phyloP scores from a whole-genome alignment of 148 eudicot genomes.

The Tetragonia tetragonoides region DNA sequence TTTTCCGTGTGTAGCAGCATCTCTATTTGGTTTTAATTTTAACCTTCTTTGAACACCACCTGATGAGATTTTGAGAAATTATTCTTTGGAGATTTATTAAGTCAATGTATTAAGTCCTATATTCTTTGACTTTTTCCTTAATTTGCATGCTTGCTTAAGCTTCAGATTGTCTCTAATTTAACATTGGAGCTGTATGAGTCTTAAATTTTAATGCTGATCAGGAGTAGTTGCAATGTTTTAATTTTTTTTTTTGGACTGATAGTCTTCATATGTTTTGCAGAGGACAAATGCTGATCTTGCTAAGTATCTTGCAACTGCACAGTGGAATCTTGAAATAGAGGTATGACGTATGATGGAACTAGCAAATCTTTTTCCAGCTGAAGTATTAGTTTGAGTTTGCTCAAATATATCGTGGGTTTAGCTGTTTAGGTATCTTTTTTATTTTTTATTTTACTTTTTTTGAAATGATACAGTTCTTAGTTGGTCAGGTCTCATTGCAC shows the following conservation, averaged over 20 bases:
- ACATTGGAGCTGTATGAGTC: too few species aligned
- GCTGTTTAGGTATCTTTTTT: not conserved
- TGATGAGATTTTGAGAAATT: too few species aligned
- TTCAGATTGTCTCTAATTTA: not conserved
- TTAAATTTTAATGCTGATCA: not conserved
- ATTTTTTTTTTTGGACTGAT: conserved; percentile 12
- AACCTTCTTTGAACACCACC: too few species aligned
- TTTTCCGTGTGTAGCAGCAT: too few species aligned
- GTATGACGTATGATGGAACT: conserved; percentile 35
- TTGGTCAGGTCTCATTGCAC: too few species aligned
- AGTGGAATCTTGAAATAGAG: conserved; percentile 86
- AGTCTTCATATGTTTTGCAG: conserved; percentile 48
- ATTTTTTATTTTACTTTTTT: not conserved
- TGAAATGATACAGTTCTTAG: not conserved
- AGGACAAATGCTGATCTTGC: conserved; percentile 89
- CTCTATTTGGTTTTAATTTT: too few species aligned
- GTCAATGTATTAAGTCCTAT: not conserved
- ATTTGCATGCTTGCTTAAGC: not conserved
- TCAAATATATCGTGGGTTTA: too few species aligned
- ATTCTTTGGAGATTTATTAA: not conserved
- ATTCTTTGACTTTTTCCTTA: not conserved
- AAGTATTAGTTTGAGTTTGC: not conserved
- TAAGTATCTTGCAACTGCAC: conserved; percentile 70
- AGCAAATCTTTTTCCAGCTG: not conserved
- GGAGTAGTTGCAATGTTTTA: conserved; percentile 4